A percentile compares a stretch with the other conserved stretches of the same genome.
These are phyloP conservation scores for Penicillium bialowiezense DNA, from an alignment of 495 filamentous ascomycete species.

Conservation along the genomic window DNA sequence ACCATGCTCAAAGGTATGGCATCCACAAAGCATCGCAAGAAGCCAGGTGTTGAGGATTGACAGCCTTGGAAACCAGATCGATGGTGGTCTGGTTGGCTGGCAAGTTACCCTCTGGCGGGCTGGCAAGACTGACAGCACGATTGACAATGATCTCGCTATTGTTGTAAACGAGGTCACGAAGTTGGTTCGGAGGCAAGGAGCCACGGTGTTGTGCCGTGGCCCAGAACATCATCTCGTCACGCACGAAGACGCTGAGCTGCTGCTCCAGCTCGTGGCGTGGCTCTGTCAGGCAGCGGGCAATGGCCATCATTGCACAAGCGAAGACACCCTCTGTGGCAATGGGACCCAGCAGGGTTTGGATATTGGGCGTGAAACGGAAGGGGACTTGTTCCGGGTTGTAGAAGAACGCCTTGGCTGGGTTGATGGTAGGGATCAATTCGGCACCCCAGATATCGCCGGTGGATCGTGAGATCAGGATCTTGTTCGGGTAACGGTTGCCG, in stretches of 20 bases:
- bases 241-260: conserved; percentile 87
- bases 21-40: conserved; percentile 93
- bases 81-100: conserved; percentile 96
- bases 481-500: conserved; percentile 89
- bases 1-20: conserved; percentile 71
- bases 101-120: conserved; percentile 60
- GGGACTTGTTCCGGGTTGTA: conserved; percentile 91
- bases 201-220: conserved; percentile 76
- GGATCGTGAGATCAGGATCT: conserved; percentile 83
- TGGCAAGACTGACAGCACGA: conserved; percentile 76
- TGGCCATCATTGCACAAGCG: conserved; percentile 86
- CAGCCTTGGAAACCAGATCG: conserved; percentile 79
- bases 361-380: conserved; percentile 94
- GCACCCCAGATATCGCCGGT: conserved; percentile 96
- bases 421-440: conserved; percentile 84
- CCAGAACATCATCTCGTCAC: conserved; percentile 98
- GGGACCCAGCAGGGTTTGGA: conserved; percentile 93
- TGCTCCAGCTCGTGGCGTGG: conserved; percentile 86
- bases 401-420: conserved; percentile 77
- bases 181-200: conserved; percentile 61
- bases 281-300: conserved; percentile 92
- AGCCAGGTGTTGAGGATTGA: conserved; percentile 81
- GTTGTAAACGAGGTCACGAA: conserved; percentile 81
- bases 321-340: conserved; percentile 95
- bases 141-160: conserved; percentile 92